These are phyloP conservation scores for Uncinocarpus reesii DNA, from an alignment of 2,329 filamentous ascomycete species.

Conservation along the genomic window DNA sequence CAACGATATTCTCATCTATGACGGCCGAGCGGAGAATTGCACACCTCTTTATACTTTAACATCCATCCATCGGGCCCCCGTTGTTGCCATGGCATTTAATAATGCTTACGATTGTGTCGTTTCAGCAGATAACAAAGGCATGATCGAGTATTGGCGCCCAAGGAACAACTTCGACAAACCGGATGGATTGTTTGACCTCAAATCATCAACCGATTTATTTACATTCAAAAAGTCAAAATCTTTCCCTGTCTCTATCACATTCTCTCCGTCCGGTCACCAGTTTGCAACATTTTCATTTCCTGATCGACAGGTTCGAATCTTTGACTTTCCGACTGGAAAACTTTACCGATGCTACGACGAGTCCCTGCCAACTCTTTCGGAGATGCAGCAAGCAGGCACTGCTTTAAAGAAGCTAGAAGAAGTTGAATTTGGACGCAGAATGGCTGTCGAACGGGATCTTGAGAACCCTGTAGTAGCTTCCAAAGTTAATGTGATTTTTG, in stretches of 20 bases:
- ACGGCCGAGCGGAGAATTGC: constrained; percentile 73
- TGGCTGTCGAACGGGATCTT: constrained; percentile 78
- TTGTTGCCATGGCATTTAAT: constrained; percentile 83
- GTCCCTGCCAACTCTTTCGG: constrained; percentile 74
- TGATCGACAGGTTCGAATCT: constrained; percentile 83
- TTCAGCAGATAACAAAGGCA: constrained; percentile 78
- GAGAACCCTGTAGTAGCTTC: constrained; percentile 57
- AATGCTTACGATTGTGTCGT: constrained; percentile 79
- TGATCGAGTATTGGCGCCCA: constrained; percentile 95
- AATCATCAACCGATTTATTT: constrained; percentile 87
- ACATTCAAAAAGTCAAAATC: constrained; percentile 96
- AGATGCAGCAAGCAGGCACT: constrained; percentile 93
- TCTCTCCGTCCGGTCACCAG: constrained; percentile 76
- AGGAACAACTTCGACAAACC: constrained; percentile 73
- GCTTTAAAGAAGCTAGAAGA: constrained; percentile 71
- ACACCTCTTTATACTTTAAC: constrained; percentile 67
- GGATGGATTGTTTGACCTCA: constrained; percentile 80
- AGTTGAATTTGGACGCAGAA: constrained; percentile 79
- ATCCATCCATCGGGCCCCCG: constrained; percentile 68
- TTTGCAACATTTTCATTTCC: constrained; percentile 87
- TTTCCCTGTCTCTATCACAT: constrained; percentile 65
- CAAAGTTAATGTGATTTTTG: constrained; percentile 80
- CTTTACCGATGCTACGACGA: constrained; percentile 91
- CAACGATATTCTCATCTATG: constrained; percentile 69
- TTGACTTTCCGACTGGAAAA: constrained; percentile 83